Conservation (phyloP, 1,284 basidiomycete genomes). For the Puccinia triticina region DNA sequence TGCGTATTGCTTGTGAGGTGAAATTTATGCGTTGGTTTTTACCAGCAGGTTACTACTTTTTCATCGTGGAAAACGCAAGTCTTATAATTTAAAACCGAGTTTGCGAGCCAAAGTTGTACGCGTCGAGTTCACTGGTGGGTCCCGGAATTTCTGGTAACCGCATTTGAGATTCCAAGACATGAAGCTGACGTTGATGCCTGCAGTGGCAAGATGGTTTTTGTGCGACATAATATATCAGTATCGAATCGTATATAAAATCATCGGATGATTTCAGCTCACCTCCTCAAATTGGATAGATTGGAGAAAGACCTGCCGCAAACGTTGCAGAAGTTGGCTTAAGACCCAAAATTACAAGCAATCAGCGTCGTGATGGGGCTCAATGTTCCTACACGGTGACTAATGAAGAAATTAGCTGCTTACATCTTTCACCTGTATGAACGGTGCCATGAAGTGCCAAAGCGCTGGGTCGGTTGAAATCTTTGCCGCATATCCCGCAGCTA, state of each 20-base stretch:
- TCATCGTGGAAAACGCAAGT: too few relatives aligned
- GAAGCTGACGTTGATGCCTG: constrained; percentile 48
- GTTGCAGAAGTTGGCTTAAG: constrained; percentile 48
- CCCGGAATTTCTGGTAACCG: constrained; percentile 36
- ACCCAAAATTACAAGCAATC: neutral
- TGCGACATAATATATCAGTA: neutral
- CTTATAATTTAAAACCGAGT: constrained; percentile 5
- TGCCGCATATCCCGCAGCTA: constrained; percentile 41
- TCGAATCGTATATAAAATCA: too few relatives aligned
- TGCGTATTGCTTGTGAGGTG: too few relatives aligned
- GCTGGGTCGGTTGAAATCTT: constrained; percentile 50
- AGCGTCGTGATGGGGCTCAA: neutral
- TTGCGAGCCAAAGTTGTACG: constrained; percentile 35
- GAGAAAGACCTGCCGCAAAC: constrained; percentile 44
- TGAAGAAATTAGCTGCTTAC: neutral
- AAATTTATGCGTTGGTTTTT: too few relatives aligned
- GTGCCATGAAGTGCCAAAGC: constrained; percentile 40
- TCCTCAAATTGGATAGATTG: constrained; percentile 41
- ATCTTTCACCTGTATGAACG: constrained; percentile 47
- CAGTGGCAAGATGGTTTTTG: neutral
- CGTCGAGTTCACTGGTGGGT: constrained; percentile 5
- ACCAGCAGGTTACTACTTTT: too few relatives aligned
- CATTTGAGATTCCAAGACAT: constrained; percentile 50
- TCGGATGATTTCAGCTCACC: constrained; percentile 28
- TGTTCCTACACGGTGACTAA: neutral